Evolutionary conservation across 192 early-diverging fungal genomes (phyloP), one percentile per base, ranked within the genome.

Genomic region (Umbelopsis ramanniana): DNA sequence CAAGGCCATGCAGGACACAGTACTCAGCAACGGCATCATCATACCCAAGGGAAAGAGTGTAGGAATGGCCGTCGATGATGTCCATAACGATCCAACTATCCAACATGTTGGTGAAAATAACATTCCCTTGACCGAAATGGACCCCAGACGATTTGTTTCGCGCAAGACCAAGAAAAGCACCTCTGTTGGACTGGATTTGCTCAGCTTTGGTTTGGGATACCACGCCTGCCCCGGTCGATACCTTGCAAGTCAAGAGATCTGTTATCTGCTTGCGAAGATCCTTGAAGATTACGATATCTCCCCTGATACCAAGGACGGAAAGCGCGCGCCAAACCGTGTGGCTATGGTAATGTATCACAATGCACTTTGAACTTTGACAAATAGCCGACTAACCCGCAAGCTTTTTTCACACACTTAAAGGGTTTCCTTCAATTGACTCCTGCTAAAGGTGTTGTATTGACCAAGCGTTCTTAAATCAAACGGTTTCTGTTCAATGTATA

Each of bases 191-290:
- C 10, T 40, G 9, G 77, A 70, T 23, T 68, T 37, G 37, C 33
- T 74, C 26, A 23, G 40, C 0, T 79, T 79, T 72, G 77, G 77
- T 33, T 22, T 79, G 19, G 77, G 77, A 37, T 47, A 60, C 8
- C 77, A 79, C 72, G 77, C 77, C 50, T 79, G 77, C 38, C 77
- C 77, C 43, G 77, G 77, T 33, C 52, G 77, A 21, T 73, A 66
- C 21, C 70, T 78, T 70, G 76, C 76, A 26, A 52, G 29, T 7
- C 68, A 74, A 40, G 72, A 74, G 43, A 74, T 78, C 10, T 70
- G 73, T 29, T 70, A 73, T 60, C 21, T 74, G 19, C 15, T 78
- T 29, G 53, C 57, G 15, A 22, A 26, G 26, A 29, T 63, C 11
- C 29, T 63, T 38, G 29, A 37, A 29, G 14, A 63, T 5, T 63